A percentile compares a stretch with the other conserved stretches of the same genome.
Conservation (phyloP, 331 rosid species). For the Pyrus hybrid region DNA sequence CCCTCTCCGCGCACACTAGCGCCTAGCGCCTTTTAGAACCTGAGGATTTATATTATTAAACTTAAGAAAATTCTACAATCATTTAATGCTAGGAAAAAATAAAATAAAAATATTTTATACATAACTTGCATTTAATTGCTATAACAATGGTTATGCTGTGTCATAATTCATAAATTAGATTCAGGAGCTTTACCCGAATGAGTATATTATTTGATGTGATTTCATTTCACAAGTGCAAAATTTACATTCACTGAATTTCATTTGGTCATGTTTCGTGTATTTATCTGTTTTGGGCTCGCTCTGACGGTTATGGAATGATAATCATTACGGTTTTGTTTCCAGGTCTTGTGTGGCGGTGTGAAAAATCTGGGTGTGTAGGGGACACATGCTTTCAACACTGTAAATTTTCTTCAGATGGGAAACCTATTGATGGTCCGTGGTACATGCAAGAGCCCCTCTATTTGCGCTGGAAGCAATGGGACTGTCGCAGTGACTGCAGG, state of each 20-base stretch:
- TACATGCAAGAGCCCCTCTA: constrained; percentile 93
- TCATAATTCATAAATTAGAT: too few relatives aligned
- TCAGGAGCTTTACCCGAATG: neutral
- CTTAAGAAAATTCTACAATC: neutral
- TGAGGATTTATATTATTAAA: neutral
- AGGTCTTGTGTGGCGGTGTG: constrained; percentile 79
- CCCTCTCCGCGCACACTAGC: too few relatives aligned
- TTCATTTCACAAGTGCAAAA: neutral
- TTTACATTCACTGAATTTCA: neutral
- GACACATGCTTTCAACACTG: constrained; percentile 87
- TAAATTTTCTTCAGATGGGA: constrained; percentile 95
- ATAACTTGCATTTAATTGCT: too few relatives aligned
- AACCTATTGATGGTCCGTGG: constrained; percentile 96
- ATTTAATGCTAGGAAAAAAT: neutral
- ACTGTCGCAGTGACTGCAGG: constrained; percentile 84
- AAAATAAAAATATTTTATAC: neutral
- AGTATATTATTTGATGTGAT: neutral
- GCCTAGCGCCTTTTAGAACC: too few relatives aligned
- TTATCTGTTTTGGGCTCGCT: neutral
- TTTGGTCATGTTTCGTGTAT: neutral
- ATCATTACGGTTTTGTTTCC: constrained; percentile 8
- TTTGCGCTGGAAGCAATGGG: constrained; percentile 96
- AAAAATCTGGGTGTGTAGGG: constrained; percentile 86
- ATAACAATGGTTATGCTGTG: too few relatives aligned
- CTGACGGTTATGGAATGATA: neutral